Evolutionary conservation across 2,329 filamentous ascomycete species (phyloP).

Genomic region (Colletotrichum echinochloae): DNA sequence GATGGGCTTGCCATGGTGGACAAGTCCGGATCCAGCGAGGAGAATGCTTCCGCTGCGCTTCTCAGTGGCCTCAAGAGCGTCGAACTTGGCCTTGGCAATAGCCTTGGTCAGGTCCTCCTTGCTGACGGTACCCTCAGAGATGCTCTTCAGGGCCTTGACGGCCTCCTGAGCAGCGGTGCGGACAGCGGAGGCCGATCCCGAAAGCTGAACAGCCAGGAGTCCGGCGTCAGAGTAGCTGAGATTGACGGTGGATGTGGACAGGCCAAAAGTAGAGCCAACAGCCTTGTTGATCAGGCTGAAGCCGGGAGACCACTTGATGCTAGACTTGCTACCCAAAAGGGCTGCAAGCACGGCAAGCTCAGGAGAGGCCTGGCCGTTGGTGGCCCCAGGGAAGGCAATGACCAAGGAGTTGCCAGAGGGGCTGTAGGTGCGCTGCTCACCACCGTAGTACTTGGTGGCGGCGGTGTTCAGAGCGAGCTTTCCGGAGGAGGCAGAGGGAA

Average conservation of each 20-base stretch:
- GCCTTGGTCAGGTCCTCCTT: conserved; percentile 94
- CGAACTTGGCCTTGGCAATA: conserved; percentile 92
- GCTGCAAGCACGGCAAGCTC: conserved; percentile 89
- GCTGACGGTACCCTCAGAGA: conserved; percentile 79
- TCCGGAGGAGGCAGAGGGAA: conserved; percentile 66
- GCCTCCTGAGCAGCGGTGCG: conserved; percentile 79
- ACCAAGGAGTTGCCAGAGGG: conserved; percentile 84
- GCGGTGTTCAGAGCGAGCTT: conserved; percentile 68
- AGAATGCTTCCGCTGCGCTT: conserved; percentile 82
- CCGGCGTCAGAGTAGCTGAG: conserved; percentile 93
- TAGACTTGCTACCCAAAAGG: conserved; percentile 89
- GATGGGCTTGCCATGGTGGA: conserved; percentile 84
- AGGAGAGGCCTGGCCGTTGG: conserved; percentile 85
- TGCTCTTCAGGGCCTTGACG: conserved; percentile 84
- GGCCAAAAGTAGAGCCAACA: conserved; percentile 72
- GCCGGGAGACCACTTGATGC: conserved; percentile 94
- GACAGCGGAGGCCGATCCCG: conserved; percentile 79
- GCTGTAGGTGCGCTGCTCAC: conserved; percentile 90
- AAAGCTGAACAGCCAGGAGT: conserved; percentile 85
- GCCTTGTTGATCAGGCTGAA: conserved; percentile 92
- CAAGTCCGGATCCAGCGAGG: conserved; percentile 84
- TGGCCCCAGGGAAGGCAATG: conserved; percentile 92
- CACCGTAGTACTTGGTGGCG: conserved; percentile 89
- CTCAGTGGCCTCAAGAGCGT: conserved; percentile 85
- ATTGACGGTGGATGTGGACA: conserved; percentile 80